Percentiles rank a stretch among this genome's conserved stretches.
Conservation (phyloP, 208 protist genomes). For the Wallacemonas sp. region DNA sequence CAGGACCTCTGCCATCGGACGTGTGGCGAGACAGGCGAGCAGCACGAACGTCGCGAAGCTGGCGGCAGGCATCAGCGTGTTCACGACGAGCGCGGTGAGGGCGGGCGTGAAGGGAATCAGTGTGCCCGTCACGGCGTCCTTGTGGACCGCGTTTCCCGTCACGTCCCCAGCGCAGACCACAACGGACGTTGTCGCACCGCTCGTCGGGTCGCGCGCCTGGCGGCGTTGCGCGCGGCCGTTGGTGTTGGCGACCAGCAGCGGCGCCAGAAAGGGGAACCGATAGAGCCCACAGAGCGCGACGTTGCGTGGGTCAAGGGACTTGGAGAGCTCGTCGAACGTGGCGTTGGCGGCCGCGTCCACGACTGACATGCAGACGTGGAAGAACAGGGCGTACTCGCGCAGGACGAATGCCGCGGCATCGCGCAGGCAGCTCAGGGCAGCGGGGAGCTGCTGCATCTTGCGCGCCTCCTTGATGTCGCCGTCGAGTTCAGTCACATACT, state of each 20-base stretch:
- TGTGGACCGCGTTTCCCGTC: constrained; percentile 6
- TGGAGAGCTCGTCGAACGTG: constrained; percentile 20
- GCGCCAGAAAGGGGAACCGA: constrained; percentile 28
- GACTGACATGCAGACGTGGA: constrained; percentile 35
- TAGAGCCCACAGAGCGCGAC: constrained; percentile 27
- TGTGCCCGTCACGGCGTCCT: constrained; percentile 18
- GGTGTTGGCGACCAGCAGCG: neutral
- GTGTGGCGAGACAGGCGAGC: constrained; percentile 39
- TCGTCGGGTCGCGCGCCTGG: constrained; percentile 6
- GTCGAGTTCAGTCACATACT: constrained; percentile 16
- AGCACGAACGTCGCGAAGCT: constrained; percentile 36
- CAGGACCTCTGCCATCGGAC: constrained; percentile 38
- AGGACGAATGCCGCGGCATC: constrained; percentile 23
- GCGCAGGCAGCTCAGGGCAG: constrained; percentile 2
- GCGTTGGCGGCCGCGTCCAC: constrained; percentile 18
- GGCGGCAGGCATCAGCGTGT: constrained; percentile 21
- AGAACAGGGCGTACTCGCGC: constrained; percentile 38
- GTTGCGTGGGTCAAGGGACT: constrained; percentile 24
- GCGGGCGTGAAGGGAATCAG: constrained; percentile 7
- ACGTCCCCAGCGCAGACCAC: constrained; percentile 15
- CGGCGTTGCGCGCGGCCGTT: constrained; percentile 3
- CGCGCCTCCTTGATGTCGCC: constrained; percentile 14
- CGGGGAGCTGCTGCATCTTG: constrained; percentile 10
- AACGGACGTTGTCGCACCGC: neutral
- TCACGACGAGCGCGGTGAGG: constrained; percentile 23